A percentile compares a stretch with the other conserved stretches of the same genome.
phyloP scores from a whole-genome alignment of 31 red algal species.

The Odonthalia washingtoniensis region DNA sequence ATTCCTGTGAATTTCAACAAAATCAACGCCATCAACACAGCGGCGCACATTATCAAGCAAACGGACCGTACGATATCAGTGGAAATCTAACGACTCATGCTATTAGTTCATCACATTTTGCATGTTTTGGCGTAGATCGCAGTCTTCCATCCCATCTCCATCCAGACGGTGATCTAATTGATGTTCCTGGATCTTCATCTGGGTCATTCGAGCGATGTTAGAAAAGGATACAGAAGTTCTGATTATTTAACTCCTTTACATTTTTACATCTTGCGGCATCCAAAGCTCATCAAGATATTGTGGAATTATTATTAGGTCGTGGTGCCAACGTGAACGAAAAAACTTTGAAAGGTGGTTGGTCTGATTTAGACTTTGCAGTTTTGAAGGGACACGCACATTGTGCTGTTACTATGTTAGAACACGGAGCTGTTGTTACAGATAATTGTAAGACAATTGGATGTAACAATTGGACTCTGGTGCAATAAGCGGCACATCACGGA shows the following conservation, averaged over 20 bases:
- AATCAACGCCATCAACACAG: too few species aligned
- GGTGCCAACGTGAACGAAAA: slow-evolving; percentile 82
- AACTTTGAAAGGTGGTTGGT: slow-evolving; percentile 85
- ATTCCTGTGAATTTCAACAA: too few species aligned
- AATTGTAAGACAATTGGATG: slow-evolving; percentile 76
- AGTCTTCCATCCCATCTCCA: too few species aligned
- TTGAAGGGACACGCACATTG: slow-evolving; percentile 83
- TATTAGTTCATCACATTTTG: too few species aligned
- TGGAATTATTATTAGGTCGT: slow-evolving; percentile 71
- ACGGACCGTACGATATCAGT: too few species aligned
- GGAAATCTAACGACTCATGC: too few species aligned
- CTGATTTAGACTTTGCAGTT: slow-evolving; percentile 92
- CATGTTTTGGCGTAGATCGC: too few species aligned
- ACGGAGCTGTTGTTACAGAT: slow-evolving; percentile 79
- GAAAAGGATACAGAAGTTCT: slow-evolving; percentile 75
- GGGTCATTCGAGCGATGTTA: slow-evolving; percentile 82
- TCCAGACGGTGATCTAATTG: too few species aligned
- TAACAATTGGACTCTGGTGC: slow-evolving; percentile 87
- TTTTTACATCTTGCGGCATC: slow-evolving; percentile 83
- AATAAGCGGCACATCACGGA: slow-evolving; percentile 81
- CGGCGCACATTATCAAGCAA: too few species aligned
- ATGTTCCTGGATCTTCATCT: too few species aligned
- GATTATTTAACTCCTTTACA: slow-evolving; percentile 91
- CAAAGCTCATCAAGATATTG: slow-evolving; percentile 88
- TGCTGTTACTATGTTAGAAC: slow-evolving; percentile 68